These are phyloP conservation scores for Phaffia australis DNA, from an alignment of 768 basidiomycete genomes.

Conservation along the genomic window DNA sequence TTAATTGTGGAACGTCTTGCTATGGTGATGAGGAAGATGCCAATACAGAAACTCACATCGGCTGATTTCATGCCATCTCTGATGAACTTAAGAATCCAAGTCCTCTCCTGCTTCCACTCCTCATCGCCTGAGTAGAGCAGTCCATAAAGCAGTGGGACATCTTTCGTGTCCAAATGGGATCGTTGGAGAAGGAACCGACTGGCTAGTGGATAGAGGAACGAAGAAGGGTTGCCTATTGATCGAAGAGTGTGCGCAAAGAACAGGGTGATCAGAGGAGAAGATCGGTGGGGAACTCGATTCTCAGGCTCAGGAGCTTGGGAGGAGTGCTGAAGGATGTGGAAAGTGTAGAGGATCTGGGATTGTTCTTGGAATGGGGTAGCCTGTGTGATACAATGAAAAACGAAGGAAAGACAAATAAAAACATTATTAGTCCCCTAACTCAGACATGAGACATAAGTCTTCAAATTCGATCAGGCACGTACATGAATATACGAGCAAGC, in stretches of 20 bases:
- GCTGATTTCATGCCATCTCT: slow-evolving; percentile 62
- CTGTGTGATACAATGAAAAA: slow-evolving; percentile 30
- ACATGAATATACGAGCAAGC: slow-evolving; percentile 58
- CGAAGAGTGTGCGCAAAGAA: slow-evolving; percentile 72
- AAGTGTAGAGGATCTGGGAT: slow-evolving; percentile 58
- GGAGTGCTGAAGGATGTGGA: slow-evolving; percentile 54
- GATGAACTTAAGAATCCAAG: slow-evolving; percentile 76
- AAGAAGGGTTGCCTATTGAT: slow-evolving; percentile 73
- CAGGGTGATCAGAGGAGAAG: slow-evolving; percentile 69
- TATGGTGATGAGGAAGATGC: background rate
- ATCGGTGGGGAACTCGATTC: slow-evolving; percentile 43
- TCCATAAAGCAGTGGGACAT: slow-evolving; percentile 81
- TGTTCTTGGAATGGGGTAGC: slow-evolving; percentile 64
- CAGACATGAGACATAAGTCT: background rate
- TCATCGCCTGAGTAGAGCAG: slow-evolving; percentile 72
- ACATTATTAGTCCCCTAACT: background rate
- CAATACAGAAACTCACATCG: slow-evolving; percentile 30
- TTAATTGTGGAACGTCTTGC: background rate
- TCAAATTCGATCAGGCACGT: slow-evolving; percentile 29
- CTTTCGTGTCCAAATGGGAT: slow-evolving; percentile 61
- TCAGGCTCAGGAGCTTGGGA: slow-evolving; percentile 40
- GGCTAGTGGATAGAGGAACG: slow-evolving; percentile 75
- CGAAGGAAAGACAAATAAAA: background rate
- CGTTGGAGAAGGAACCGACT: slow-evolving; percentile 84
- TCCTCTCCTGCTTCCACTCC: slow-evolving; percentile 76